Evolutionary conservation across 1,284 basidiomycete species (phyloP), one percentile per base, ranked within the genome.

Genomic region (Lignosus rhinocerotis): DNA sequence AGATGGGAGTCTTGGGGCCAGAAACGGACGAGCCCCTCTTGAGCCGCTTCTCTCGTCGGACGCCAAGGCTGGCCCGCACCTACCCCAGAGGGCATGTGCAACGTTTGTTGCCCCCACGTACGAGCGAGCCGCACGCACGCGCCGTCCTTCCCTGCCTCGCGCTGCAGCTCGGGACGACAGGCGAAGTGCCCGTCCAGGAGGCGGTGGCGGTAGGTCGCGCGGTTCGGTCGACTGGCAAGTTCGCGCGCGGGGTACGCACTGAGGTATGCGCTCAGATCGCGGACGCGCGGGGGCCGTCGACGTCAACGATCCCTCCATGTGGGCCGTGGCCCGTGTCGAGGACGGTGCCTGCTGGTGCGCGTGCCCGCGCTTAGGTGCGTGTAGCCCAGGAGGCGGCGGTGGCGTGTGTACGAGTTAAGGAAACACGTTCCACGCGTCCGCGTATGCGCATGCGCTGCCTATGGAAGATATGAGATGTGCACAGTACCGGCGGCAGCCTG

Each of bases 341-440:
- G 36, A 12, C 21, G 34, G 38, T 8, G 36, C 30, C n/a, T 39
- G 25, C 46, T 42, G 25, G 14, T 25, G 41, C 16, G 19, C 6
- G 21, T 31, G n/a, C 43, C 11, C 34, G 56, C 55, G 48, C 55
- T 45, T 48, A 39, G 21, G 45, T 53, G 32, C 50, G 56, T 25
- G 25, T 42, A 48, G 46, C 44, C 34, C 41, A 58, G 56, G 56
- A 51, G 56, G 56, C 56, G 56, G 56, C 56, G 56, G 56, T 53
- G 56, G 56, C 56, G 56, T 58, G 56, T 31, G 44, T 41, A 21
- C 21, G 31, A 10, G 33, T 50, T 39, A 48, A 25, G 41, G 42
- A 45, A 56, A 56, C 55, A 56, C 48, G 48, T 39, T 25, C 33
- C 36, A 32, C 36, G 44, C 34, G 52, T n/a, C 17, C 41, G 25